These are phyloP conservation scores for Venturia carpophila DNA, from an alignment of 2,329 filamentous ascomycete species.

Conservation along the genomic window DNA sequence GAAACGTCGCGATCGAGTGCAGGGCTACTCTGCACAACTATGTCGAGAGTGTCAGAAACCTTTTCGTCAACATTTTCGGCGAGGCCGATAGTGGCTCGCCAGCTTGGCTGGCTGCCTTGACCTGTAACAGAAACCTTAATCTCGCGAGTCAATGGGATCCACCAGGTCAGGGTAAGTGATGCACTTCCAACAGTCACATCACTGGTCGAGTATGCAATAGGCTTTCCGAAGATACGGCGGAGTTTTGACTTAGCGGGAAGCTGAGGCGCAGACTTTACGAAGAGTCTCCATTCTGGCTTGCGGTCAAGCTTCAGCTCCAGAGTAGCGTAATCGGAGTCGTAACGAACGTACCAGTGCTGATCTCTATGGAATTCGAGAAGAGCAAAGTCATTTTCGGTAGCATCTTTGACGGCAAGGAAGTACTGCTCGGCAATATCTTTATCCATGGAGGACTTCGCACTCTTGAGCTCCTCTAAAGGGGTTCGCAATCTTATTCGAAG, in stretches of 20 bases:
- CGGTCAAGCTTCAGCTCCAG: conserved; percentile 31
- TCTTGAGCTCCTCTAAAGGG: background rate
- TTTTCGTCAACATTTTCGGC: conserved; percentile 34
- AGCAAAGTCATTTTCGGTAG: background rate
- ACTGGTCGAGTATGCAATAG: background rate
- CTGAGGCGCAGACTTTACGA: conserved; percentile 21
- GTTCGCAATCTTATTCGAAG: background rate
- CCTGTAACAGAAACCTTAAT: conserved; percentile 23
- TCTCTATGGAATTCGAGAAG: background rate
- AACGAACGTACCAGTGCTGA: conserved; percentile 2
- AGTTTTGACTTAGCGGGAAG: conserved; percentile 19
- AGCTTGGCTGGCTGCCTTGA: conserved; percentile 24
- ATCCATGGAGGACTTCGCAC: conserved; percentile 25
- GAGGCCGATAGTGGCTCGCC: conserved; percentile 32
- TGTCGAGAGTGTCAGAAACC: conserved; percentile 37
- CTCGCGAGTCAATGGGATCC: conserved; percentile 20
- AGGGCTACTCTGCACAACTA: conserved; percentile 26
- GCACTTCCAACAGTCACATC: background rate
- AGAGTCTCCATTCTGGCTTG: conserved; percentile 27
- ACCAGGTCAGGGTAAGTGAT: conserved; percentile 7
- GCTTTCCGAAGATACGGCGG: background rate
- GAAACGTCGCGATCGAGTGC: conserved; percentile 30
- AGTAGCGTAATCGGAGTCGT: conserved; percentile 1
- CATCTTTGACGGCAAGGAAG: conserved; percentile 18
- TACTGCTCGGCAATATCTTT: conserved; percentile 19